Base-by-base conservation (phyloP, 2,329 filamentous ascomycete genomes). In the Penicillium oxalicum region DNA sequence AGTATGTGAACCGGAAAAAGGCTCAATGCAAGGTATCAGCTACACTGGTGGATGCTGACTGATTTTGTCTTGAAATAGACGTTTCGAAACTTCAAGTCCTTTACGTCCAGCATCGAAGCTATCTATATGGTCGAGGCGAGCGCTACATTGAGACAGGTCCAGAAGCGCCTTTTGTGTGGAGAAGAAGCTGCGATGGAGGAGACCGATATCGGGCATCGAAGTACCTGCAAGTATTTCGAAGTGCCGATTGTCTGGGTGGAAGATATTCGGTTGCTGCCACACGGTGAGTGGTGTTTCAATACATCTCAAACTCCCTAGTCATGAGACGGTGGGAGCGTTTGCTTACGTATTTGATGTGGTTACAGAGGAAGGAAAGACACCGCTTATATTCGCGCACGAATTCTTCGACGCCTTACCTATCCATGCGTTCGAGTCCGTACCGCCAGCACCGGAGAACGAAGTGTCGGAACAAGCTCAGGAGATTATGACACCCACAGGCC, bases 361-460 rank as follows among this genome's bases (percentile, higher is more conserved):
- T 13, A 9, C 26, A 84, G 83, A 81, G 52, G 71, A 82, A 24
- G 77, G 79, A 51, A 87, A 86, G 64, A 87, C 84, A 24, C 91
- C 93, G 0, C 94, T 97, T 68, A 95, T 98, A 52, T 81, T 97
- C 42, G 93, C 93, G 4, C 93, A 98, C 67, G 93, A 98, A 67
- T 97, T 98, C 76, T 98, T 98, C 72, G 93, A 98, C 60, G 93
- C 93, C 2, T 83, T 98, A 0, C 93, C 93, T 32, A 96, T 98
- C 59, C 91, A 98, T 68, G 84, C 88, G 52, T 98, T 98, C 67
- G 86, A 97, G 68, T 86, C 88, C 11, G 78, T 91, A 44, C 67
- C 77, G 39, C 73, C 73, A 54, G 67, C 72, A 11, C 66, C 73
- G 34, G 63, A 76, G 49, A 57, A 70, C 59, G 53, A 61, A 40